phyloP scores from a whole-genome alignment of 1,284 basidiomycete genomes.

The Heterobasidion annosum region DNA sequence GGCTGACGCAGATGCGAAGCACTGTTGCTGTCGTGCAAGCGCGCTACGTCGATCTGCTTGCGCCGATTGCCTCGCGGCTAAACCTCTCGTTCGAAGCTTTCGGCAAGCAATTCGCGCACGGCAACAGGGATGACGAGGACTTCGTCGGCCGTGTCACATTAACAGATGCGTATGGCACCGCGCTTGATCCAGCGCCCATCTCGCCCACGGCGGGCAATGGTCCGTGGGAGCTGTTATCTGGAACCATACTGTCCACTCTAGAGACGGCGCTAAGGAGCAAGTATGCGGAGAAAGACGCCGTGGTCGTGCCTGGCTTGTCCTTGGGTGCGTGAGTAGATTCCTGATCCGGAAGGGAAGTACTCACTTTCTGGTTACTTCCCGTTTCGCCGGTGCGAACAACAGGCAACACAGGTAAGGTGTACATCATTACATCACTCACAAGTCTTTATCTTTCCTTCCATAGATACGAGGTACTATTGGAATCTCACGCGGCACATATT shows the following conservation, averaged over 20 bases:
- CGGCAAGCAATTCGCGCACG: conserved; percentile 20
- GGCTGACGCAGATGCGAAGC: conserved; percentile 16
- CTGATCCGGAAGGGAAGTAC: no score
- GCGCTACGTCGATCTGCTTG: conserved; percentile 31
- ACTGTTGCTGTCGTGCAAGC: conserved; percentile 32
- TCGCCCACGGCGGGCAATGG: conserved; percentile 35
- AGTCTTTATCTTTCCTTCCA: neutral
- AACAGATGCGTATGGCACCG: conserved; percentile 32
- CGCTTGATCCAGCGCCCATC: conserved; percentile 46
- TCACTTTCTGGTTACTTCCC: no score
- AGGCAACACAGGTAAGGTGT: conserved; percentile 3
- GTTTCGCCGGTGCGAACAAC: no score
- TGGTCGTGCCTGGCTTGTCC: conserved; percentile 24
- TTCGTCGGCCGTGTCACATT: conserved; percentile 29
- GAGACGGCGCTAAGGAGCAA: conserved; percentile 14
- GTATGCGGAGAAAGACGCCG: conserved; percentile 10
- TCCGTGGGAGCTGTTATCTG: conserved; percentile 40
- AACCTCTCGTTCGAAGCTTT: conserved; percentile 40
- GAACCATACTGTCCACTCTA: conserved; percentile 38
- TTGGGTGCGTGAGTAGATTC: neutral
- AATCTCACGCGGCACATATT: conserved; percentile 40
- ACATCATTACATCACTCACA: neutral
- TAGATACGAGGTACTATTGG: conserved; percentile 47
- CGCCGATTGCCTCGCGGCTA: conserved; percentile 30
- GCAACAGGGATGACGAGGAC: conserved; percentile 8